phyloP scores from a whole-genome alignment of 2,329 filamentous ascomycete species.

The Fusarium subtropicale region DNA sequence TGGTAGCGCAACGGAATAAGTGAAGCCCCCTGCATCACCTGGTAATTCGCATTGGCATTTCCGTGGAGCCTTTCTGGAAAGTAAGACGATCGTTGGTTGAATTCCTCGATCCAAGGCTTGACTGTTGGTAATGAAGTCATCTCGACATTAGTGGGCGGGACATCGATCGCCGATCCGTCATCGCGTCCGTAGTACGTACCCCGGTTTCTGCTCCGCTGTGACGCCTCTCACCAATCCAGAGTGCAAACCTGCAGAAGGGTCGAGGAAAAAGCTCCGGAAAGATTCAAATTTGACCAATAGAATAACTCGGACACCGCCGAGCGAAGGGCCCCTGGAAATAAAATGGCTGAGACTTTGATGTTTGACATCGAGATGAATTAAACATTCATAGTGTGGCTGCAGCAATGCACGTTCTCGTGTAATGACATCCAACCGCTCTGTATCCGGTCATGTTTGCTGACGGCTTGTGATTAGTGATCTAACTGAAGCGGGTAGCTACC shows the following conservation, averaged over 20 bases:
- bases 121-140: conserved; percentile 46
- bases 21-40: conserved; percentile 20
- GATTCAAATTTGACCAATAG: conserved; percentile 1
- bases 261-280: conserved; percentile 10
- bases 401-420: background rate
- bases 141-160: conserved; percentile 21
- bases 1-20: conserved; percentile 11
- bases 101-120: conserved; percentile 39
- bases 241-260: conserved; percentile 1
- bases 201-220: conserved; percentile 31
- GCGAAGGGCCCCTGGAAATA: background rate
- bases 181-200: conserved; percentile 27
- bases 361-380: conserved; percentile 17
- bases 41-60: conserved; percentile 9
- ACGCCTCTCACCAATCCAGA: conserved; percentile 18
- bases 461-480: conserved; percentile 23
- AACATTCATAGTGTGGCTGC: conserved; percentile 1
- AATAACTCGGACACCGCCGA: background rate
- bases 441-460: background rate
- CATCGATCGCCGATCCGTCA: conserved; percentile 38
- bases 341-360: conserved; percentile 8
- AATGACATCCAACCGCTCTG: conserved; percentile 4
- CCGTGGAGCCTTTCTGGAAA: background rate
- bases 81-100: conserved; percentile 31
- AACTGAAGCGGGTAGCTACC: conserved; percentile 14